These are phyloP conservation scores for Sabuloglossum arenarium DNA, from an alignment of 495 filamentous ascomycete species.

Conservation along the genomic window DNA sequence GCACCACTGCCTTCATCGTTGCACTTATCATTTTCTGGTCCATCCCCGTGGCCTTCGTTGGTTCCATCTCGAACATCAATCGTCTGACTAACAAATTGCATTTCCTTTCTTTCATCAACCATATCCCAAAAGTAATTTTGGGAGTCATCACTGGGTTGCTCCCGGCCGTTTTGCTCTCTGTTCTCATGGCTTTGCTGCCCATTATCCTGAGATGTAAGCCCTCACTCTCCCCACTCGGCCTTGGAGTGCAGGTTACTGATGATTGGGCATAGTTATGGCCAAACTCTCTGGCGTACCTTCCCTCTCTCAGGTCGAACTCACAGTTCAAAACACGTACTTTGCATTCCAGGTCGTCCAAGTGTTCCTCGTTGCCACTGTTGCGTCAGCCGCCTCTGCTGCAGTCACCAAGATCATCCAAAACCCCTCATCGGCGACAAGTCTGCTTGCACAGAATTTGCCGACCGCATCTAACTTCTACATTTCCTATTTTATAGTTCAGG, in stretches of 20 bases:
- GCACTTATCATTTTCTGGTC: conserved; percentile 90
- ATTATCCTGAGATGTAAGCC: conserved; percentile 56
- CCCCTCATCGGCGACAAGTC: conserved; percentile 33
- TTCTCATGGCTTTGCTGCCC: conserved; percentile 80
- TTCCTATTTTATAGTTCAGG: conserved; percentile 85
- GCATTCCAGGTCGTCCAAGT: conserved; percentile 89
- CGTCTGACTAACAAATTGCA: conserved; percentile 36
- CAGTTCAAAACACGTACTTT: conserved; percentile 84
- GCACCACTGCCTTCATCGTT: conserved; percentile 45
- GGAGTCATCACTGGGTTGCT: conserved; percentile 76
- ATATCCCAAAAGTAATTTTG: conserved; percentile 47
- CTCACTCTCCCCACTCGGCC: background rate
- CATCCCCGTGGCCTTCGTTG: conserved; percentile 75
- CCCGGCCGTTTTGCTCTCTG: conserved; percentile 54
- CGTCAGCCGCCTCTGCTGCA: conserved; percentile 53
- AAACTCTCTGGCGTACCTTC: conserved; percentile 63
- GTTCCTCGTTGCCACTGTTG: conserved; percentile 70
- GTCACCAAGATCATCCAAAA: conserved; percentile 39
- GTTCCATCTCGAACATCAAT: conserved; percentile 68
- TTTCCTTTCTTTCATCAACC: conserved; percentile 52
- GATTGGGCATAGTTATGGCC: conserved; percentile 34
- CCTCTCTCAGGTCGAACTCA: conserved; percentile 57
- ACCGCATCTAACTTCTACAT: conserved; percentile 85
- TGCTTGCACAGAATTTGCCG: conserved; percentile 61
- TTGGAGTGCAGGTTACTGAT: background rate